phyloP scores from a whole-genome alignment of 1,284 basidiomycete genomes.

The Rhizoctonia solani region DNA sequence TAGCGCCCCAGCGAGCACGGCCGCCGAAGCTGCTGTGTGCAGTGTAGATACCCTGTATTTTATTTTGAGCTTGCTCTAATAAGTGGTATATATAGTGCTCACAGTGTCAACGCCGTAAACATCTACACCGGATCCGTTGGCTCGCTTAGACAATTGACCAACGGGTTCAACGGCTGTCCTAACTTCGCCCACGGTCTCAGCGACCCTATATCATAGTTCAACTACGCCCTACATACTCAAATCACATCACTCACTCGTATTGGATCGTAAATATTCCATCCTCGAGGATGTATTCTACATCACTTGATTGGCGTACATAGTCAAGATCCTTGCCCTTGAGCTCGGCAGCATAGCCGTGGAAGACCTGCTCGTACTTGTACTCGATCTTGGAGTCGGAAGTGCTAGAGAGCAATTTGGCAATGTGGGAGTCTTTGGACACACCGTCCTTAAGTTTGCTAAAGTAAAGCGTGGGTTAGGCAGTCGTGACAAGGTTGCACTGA shows the following conservation, averaged over 20 bases:
- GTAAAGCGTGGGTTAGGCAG: too few species aligned
- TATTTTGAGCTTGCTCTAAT: too few species aligned
- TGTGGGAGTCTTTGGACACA: constrained; percentile 7
- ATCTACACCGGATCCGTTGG: constrained; percentile 24
- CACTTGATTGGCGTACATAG: constrained; percentile 29
- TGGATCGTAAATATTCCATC: constrained; percentile 14
- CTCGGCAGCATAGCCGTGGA: constrained; percentile 37
- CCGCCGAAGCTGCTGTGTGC: too few species aligned
- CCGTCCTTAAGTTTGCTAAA: constrained; percentile 30
- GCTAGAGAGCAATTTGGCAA: constrained; percentile 9
- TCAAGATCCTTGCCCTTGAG: constrained; percentile 32
- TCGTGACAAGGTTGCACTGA: too few species aligned
- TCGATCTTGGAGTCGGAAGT: constrained; percentile 16
- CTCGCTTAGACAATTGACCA: neutral
- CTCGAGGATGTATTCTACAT: constrained; percentile 35
- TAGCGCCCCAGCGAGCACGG: too few species aligned
- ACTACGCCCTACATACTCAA: neutral
- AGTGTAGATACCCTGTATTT: too few species aligned
- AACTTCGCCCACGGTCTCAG: neutral
- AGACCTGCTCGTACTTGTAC: constrained; percentile 36
- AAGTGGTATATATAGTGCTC: neutral
- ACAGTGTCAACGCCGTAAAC: constrained; percentile 37
- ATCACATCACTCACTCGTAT: constrained; percentile 2
- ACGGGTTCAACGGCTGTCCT: neutral
- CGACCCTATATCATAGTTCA: neutral